Base-by-base conservation (phyloP, 1,284 basidiomycete species). In the Ceratobasidium sp. region DNA sequence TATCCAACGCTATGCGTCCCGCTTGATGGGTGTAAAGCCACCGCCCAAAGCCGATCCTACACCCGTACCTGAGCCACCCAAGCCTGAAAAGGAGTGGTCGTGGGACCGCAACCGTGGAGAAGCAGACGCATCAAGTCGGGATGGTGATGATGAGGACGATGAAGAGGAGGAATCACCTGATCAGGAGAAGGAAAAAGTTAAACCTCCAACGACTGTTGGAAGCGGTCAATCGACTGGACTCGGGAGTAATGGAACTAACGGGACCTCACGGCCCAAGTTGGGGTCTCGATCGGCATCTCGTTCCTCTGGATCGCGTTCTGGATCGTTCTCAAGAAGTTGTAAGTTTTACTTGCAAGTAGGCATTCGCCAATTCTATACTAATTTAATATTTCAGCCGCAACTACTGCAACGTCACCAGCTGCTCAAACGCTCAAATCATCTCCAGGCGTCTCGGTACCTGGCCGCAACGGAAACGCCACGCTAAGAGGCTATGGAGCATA, bases 91-190 rank as follows among this genome's bases (percentile, higher is more conserved):
- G 65, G 36, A 69, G 28, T 72, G 61, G 45, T 58, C 59, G 34
- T 57, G 59, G 74, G 64, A 72, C 55, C 74, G 30, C 60, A 58
- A 61, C 48, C 62, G 58, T 72, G 67, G 59, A 67, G 79, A 76
- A 75, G 79, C 77, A 75, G 79, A 70, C 84, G 85, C 82, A 85
- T 87, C 73, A 85, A 88, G 39, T 81, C 80, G 73, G 81, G 92
- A 94, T 78, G 92, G 89, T 0, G 92, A 94, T 77, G 88, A 92
- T 73, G 93, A 93, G 77, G 92, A 92, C 73, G 91, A 93, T 73
- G 87, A 87, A n/a, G 88, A 90, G 57, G 89, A 84, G n/a, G 80
- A 80, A 28, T 77, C 76, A 6, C 75, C 84, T 28, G 48, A 23
- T 8, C 48, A 50, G 26, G 26, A 23, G 9, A 55, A 67, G 23